These are phyloP conservation scores for Dryadomyces quercivorus DNA, from an alignment of 2,329 filamentous ascomycete species.

Conservation along the genomic window DNA sequence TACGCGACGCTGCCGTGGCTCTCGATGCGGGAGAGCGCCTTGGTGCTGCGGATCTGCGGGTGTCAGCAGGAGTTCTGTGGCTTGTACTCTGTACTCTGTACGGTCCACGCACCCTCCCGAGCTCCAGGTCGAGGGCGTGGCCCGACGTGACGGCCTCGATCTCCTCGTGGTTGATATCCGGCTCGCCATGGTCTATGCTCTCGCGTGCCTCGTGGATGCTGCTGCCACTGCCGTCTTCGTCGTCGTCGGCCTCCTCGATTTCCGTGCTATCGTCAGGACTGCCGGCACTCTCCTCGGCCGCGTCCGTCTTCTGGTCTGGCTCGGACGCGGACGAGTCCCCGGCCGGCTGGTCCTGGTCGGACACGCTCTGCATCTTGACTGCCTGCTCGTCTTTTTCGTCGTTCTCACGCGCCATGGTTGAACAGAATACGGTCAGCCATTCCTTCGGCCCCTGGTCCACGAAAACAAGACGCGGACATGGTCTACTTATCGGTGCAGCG, in stretches of 20 bases:
- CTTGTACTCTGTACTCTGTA: neutral
- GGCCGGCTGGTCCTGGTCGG: too few species aligned
- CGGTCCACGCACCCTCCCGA: neutral
- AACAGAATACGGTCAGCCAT: neutral
- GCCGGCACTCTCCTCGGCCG: neutral
- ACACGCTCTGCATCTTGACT: too few species aligned
- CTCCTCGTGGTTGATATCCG: neutral
- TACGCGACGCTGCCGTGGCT: constrained; percentile 1
- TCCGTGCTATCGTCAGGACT: neutral
- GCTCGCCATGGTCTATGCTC: neutral
- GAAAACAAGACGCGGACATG: neutral
- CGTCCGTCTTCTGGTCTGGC: too few species aligned
- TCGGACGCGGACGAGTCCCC: too few species aligned
- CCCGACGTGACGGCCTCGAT: neutral
- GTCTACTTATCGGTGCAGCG: neutral
- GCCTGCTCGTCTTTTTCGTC: too few species aligned
- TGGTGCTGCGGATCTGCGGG: neutral
- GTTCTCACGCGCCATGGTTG: too few species aligned
- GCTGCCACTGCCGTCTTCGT: neutral
- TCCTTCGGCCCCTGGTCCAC: neutral
- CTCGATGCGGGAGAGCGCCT: constrained; percentile 1
- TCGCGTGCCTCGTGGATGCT: neutral
- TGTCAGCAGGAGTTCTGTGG: neutral
- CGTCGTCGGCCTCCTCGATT: neutral
- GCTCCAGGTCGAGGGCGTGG: neutral